A percentile compares a stretch with the other conserved stretches of the same genome.
These are phyloP conservation scores for Entomortierella beljakovae DNA, from an alignment of 192 early-diverging fungal genomes.

Conservation along the genomic window DNA sequence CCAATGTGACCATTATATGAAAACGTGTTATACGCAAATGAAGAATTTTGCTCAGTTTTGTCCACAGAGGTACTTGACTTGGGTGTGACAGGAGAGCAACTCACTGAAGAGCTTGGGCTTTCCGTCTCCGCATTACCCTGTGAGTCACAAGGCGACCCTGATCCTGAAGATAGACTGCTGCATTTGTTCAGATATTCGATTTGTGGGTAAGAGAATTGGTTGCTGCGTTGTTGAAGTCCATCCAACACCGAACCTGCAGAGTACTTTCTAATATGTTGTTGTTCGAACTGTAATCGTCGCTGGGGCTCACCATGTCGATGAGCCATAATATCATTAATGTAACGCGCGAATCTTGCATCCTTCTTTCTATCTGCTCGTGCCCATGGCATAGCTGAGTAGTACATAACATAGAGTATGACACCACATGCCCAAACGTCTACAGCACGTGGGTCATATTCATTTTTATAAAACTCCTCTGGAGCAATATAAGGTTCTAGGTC, in stretches of 20 bases:
- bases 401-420: constrained; percentile 47
- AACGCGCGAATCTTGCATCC: constrained; percentile 25
- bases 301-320: constrained; percentile 25
- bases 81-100: background rate
- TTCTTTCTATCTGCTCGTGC: constrained; percentile 41
- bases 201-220: constrained; percentile 16
- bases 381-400: constrained; percentile 50
- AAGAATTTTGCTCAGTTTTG: background rate
- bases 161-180: background rate
- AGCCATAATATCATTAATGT: constrained; percentile 17
- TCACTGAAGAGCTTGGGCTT: constrained; percentile 8
- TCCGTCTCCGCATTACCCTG: background rate
- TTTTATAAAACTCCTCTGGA: constrained; percentile 72
- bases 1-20: constrained; percentile 57
- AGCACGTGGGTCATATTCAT: constrained; percentile 77
- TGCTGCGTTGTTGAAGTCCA: constrained; percentile 16
- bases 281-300: constrained; percentile 21
- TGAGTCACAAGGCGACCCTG: background rate
- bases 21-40: constrained; percentile 56
- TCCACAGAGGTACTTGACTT: background rate
- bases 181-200: background rate
- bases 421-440: constrained; percentile 60
- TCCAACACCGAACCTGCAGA: background rate
- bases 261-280: background rate
- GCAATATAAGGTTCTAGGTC: constrained; percentile 84